Conservation (phyloP, 225 moss, liverwort and hornwort genomes). For the Antitrichia curtipendula region DNA sequence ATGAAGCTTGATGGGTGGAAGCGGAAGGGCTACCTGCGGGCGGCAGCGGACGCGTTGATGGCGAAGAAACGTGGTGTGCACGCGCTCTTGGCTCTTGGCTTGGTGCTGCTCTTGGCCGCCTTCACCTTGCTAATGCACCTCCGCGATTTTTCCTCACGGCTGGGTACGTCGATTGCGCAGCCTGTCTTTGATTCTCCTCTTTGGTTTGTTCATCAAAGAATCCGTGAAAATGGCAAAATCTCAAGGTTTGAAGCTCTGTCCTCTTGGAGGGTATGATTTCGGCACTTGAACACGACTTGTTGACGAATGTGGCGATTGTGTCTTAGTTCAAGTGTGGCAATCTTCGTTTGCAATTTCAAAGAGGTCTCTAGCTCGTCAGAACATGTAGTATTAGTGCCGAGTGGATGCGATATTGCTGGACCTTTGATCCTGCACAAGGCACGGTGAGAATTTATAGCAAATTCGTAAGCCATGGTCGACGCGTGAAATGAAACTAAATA, state of each 20-base stretch:
- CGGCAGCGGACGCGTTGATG: background rate
- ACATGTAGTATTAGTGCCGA: background rate
- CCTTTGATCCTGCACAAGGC: background rate
- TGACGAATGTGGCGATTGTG: background rate
- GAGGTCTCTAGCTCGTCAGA: background rate
- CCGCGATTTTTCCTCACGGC: background rate
- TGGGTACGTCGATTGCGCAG: background rate
- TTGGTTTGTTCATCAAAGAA: background rate
- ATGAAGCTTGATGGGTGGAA: constrained; percentile 21
- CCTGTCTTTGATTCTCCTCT: background rate
- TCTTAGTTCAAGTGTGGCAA: background rate
- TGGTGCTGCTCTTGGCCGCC: background rate
- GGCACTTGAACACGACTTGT: background rate
- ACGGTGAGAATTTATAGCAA: background rate
- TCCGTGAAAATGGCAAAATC: background rate
- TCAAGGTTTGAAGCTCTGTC: background rate
- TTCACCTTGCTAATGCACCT: background rate
- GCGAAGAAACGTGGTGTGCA: background rate
- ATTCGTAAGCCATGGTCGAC: background rate
- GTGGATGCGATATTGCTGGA: background rate
- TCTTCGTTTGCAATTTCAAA: background rate
- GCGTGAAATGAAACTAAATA: background rate
- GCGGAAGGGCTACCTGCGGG: constrained; percentile 1
- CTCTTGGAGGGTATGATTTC: background rate
- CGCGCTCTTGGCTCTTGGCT: background rate